Evolutionary conservation across 1,139 yeast species (phyloP).

Genomic region (Geotrichum reessii): DNA sequence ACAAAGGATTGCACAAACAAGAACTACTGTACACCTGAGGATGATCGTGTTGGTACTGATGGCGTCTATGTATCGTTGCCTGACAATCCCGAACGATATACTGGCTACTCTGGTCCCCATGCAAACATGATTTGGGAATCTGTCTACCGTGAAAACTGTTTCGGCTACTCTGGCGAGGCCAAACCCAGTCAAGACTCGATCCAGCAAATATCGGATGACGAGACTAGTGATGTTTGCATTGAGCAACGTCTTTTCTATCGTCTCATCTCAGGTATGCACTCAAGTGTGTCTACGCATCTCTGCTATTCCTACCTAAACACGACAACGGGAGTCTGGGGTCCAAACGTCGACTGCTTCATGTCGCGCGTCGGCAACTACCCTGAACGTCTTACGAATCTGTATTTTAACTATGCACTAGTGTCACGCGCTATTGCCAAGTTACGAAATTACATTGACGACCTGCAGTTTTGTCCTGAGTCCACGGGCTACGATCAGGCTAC

Average conservation of each 20-base stretch:
- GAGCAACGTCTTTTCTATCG: conserved; percentile 88
- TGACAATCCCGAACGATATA: conserved; percentile 91
- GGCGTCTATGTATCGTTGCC: conserved; percentile 82
- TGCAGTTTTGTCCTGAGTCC: conserved; percentile 46
- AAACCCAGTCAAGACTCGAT: not conserved
- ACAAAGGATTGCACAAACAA: conserved; percentile 13
- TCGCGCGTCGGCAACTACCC: conserved; percentile 83
- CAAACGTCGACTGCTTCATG: conserved; percentile 77
- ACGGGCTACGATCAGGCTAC: conserved; percentile 46
- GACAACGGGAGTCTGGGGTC: conserved; percentile 72
- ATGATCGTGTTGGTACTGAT: conserved; percentile 18
- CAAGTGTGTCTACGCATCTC: conserved; percentile 89
- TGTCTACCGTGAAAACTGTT: conserved; percentile 87
- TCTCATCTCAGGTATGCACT: conserved; percentile 88
- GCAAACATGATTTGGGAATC: conserved; percentile 91
- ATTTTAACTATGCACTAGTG: conserved; percentile 86
- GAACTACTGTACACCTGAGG: conserved; percentile 19
- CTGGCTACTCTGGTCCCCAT: conserved; percentile 92
- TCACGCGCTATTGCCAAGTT: conserved; percentile 73
- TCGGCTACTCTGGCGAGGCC: conserved; percentile 46
- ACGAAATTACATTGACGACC: conserved; percentile 43
- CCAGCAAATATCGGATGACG: conserved; percentile 6
- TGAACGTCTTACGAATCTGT: conserved; percentile 82
- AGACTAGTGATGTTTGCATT: conserved; percentile 52
- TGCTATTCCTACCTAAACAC: conserved; percentile 78